phyloP scores from a whole-genome alignment of 441 rosid genomes.

The Biscutella laevigata region DNA sequence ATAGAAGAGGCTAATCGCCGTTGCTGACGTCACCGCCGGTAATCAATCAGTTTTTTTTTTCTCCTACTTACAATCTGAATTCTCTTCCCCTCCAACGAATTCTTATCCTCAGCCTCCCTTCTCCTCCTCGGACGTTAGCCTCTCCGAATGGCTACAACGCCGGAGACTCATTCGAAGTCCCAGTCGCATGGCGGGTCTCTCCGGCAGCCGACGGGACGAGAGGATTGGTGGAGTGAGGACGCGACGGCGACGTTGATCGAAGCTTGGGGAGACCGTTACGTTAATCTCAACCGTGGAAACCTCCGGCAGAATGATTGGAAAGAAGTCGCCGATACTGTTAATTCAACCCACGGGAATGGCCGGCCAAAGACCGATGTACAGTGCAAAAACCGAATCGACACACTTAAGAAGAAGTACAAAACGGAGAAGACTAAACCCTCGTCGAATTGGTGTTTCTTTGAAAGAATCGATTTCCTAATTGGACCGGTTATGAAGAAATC shows the following conservation, averaged over 20 bases:
- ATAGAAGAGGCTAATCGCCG: constrained; percentile 19
- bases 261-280: constrained; percentile 63
- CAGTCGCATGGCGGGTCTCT: constrained; percentile 19
- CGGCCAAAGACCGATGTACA: constrained; percentile 54
- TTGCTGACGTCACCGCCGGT: constrained; percentile 66
- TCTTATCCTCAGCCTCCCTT: constrained; percentile 22
- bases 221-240: constrained; percentile 60
- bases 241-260: constrained; percentile 50
- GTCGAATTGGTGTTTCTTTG: constrained; percentile 42
- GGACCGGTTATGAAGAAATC: constrained; percentile 30
- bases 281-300: constrained; percentile 47
- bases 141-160: constrained; percentile 33
- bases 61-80: constrained; percentile 9
- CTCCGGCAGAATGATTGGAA: constrained; percentile 69
- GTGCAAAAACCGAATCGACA: constrained; percentile 77
- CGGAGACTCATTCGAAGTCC: constrained; percentile 26
- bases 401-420: constrained; percentile 73
- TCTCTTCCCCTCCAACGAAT: constrained; percentile 4
- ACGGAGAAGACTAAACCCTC: constrained; percentile 49
- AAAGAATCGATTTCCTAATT: constrained; percentile 41
- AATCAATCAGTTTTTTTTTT: constrained; percentile 28
- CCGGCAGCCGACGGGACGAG: constrained; percentile 31
- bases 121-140: constrained; percentile 31
- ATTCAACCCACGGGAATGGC: constrained; percentile 27
- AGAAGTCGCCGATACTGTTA: constrained; percentile 65